A percentile compares a stretch with the other conserved stretches of the same genome.
Conservation (phyloP, 768 basidiomycete species). For the Boletus barrowsii region DNA sequence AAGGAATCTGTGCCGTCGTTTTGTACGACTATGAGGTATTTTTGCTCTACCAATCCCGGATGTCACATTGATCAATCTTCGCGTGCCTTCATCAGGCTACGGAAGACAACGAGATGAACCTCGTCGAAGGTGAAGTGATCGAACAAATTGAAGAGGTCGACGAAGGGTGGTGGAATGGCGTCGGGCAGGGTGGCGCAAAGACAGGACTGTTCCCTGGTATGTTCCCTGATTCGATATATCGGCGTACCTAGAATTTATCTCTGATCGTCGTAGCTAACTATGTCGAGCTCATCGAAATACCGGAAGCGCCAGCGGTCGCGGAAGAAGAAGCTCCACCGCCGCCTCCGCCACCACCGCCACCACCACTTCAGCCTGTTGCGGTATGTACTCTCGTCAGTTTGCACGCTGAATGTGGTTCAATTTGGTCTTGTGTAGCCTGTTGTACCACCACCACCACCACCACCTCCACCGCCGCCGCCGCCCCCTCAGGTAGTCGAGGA, state of each 20-base stretch:
- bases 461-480: conserved; percentile 36
- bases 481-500: conserved; percentile 55
- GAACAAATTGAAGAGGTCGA: conserved; percentile 81
- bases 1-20: conserved; percentile 70
- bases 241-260: neutral
- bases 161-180: conserved; percentile 91
- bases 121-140: conserved; percentile 79
- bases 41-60: neutral
- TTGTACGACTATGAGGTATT: conserved; percentile 75
- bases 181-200: conserved; percentile 60
- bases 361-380: conserved; percentile 38
- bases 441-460: conserved; percentile 23
- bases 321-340: conserved; percentile 49
- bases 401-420: neutral
- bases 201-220: conserved; percentile 82
- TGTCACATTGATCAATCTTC: neutral
- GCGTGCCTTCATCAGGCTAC: conserved; percentile 45
- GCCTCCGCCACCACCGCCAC: conserved; percentile 55
- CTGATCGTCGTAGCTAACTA: conserved; percentile 65
- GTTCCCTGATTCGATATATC: conserved; percentile 12
- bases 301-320: conserved; percentile 35
- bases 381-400: conserved; percentile 25
- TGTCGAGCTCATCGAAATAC: conserved; percentile 67
- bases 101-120: conserved; percentile 83
- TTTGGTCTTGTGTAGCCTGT: conserved; percentile 28